Evolutionary conservation across 768 basidiomycete genomes (phyloP), one percentile per base, ranked within the genome.

Genomic region (Leccinum variicolor): DNA sequence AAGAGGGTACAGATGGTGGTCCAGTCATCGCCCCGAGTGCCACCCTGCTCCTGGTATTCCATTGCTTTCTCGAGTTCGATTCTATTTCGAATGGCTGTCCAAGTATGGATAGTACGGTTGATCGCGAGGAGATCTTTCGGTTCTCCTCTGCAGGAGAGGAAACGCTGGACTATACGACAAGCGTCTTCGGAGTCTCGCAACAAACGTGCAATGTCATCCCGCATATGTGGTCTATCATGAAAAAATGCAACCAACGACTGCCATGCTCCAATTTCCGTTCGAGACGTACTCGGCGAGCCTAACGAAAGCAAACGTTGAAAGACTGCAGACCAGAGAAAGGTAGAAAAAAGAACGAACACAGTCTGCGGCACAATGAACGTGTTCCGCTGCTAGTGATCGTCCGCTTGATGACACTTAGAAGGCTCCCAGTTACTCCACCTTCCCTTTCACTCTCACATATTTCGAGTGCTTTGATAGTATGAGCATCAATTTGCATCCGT

Each of bases 391-490:
- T 84, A 1, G 93, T 94, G 8, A 82, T 75, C 0, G 93, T 95
- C 48, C 89, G 80, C 66, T 87, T 92, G 55, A 94, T 77, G 31
- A 81, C 82, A 62, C 84, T 87, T 31, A 93, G 65, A 54, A 95
- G 77, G 64, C 86, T 92, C 4, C 93, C 93, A 55, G 81, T 83
- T 11, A 75, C 69, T 0, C 90, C 85, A 1, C 90, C 89, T 64
- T 93, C 91, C 29, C 84, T 77, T 26, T 84, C 79, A 29, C 80
- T 81, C 74, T 93, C 90, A 23, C 85, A 80, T 53, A 95, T 87
- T 70, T 95, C 93, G 47, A 94, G 81, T n/a, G 89, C 87, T 68
- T 89, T 87, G 71, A 94, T 87, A 1, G 93, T 94, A 68, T 94
- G 86, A 4, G 89, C 81, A 67, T 95, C 93, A 55, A 95, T 91